Conservation (phyloP, 306 rosid genomes). For the Corylus heterophylla region DNA sequence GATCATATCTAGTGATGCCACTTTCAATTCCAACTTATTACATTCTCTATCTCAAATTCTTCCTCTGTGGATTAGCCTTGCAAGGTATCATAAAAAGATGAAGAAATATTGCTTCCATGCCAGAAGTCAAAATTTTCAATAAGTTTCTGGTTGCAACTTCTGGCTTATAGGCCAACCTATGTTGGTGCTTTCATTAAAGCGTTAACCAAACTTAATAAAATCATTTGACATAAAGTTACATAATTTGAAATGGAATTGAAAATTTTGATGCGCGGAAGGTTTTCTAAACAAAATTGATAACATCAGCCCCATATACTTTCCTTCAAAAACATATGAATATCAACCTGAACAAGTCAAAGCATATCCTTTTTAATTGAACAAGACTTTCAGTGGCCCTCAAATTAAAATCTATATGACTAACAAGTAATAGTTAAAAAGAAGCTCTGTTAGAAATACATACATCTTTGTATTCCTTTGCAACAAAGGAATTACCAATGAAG, state of each 20-base stretch:
- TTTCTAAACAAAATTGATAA: slow-evolving; percentile 6
- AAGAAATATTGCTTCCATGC: not conserved
- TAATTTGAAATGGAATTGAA: too few species aligned
- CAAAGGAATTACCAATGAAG: slow-evolving; percentile 51
- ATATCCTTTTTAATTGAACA: not conserved
- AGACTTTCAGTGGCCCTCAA: not conserved
- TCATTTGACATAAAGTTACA: too few species aligned
- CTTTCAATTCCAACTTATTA: not conserved
- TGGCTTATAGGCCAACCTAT: not conserved
- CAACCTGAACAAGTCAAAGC: not conserved
- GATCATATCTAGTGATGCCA: not conserved
- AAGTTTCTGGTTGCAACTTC: not conserved
- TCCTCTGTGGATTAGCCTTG: not conserved
- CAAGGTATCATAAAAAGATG: not conserved
- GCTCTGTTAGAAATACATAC: slow-evolving; percentile 31
- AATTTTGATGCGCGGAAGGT: not conserved
- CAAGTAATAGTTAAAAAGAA: not conserved
- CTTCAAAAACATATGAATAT: not conserved
- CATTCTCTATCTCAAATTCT: not conserved
- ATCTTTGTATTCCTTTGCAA: slow-evolving; percentile 60
- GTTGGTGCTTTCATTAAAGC: not conserved
- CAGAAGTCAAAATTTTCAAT: not conserved
- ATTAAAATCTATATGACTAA: not conserved
- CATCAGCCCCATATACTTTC: not conserved
- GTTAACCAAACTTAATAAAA: too few species aligned